Conservation (phyloP, 306 rosid genomes). For the Prosopis cineraria region DNA sequence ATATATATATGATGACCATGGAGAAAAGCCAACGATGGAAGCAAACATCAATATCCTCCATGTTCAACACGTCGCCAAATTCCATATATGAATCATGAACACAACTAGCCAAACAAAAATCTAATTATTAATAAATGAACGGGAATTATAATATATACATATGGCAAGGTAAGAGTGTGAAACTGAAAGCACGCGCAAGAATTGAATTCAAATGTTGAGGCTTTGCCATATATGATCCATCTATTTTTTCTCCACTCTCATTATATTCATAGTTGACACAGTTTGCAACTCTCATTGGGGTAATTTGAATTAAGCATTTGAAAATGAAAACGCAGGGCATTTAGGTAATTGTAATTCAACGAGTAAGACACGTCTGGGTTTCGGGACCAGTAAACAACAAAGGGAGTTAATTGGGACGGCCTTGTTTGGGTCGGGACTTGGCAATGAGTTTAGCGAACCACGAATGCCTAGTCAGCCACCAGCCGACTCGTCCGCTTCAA, state of each 20-base stretch:
- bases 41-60: not conserved
- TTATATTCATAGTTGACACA: not conserved
- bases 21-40: not conserved
- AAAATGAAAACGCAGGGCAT: not conserved
- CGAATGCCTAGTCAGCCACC: not conserved
- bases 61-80: conserved; percentile 10
- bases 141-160: not conserved
- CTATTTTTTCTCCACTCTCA: not conserved
- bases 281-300: not conserved
- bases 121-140: not conserved
- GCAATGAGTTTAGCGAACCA: not conserved
- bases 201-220: not conserved
- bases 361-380: not conserved
- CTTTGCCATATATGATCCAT: not conserved
- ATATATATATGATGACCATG: not conserved
- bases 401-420: not conserved
- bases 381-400: too few relatives aligned
- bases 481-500: conserved; percentile 33
- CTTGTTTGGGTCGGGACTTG: not conserved
- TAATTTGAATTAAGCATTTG: not conserved
- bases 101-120: not conserved
- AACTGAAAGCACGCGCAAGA: not conserved
- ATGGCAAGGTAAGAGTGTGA: not conserved
- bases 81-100: not conserved
- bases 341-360: not conserved